A percentile compares a stretch with the other conserved stretches of the same genome.
Evolutionary conservation across 108 stramenopile genomes (phyloP).

Genomic region (Skeletonema potamos): DNA sequence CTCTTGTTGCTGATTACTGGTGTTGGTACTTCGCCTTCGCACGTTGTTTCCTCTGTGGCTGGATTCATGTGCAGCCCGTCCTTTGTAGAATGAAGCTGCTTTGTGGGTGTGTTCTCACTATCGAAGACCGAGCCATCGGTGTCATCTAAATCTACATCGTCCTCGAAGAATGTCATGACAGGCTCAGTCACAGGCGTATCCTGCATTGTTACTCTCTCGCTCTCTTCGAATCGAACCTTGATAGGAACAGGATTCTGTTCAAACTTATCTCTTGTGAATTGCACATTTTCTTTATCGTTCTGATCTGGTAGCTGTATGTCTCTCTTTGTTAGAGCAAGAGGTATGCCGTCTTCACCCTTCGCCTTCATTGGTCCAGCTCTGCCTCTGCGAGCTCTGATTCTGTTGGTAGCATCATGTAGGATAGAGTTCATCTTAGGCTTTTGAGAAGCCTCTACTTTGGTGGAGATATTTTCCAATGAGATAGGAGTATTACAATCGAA

Average conservation of each 20-base stretch:
- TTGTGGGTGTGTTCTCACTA: too few species aligned
- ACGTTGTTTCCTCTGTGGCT: too few species aligned
- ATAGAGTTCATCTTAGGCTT: background rate
- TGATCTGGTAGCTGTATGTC: background rate
- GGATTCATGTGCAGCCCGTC: too few species aligned
- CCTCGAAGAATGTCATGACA: too few species aligned
- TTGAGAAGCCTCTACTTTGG: background rate
- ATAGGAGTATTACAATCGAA: background rate
- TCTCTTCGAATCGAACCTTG: background rate
- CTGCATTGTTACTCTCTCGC: background rate
- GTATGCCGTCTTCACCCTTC: background rate
- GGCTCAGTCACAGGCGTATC: too few species aligned
- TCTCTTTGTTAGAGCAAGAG: background rate
- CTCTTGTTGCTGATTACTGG: background rate
- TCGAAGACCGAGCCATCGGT: too few species aligned
- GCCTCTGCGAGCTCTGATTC: background rate
- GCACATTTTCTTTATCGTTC: background rate
- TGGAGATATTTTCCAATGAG: background rate
- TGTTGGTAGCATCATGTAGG: background rate
- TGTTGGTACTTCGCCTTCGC: background rate
- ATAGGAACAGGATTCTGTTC: background rate
- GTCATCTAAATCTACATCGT: too few species aligned
- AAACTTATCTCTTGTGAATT: background rate
- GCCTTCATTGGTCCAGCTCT: background rate
- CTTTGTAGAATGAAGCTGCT: too few species aligned